phyloP scores from a whole-genome alignment of 2,329 filamentous ascomycete species.

The Cryoendolithus antarcticus region DNA sequence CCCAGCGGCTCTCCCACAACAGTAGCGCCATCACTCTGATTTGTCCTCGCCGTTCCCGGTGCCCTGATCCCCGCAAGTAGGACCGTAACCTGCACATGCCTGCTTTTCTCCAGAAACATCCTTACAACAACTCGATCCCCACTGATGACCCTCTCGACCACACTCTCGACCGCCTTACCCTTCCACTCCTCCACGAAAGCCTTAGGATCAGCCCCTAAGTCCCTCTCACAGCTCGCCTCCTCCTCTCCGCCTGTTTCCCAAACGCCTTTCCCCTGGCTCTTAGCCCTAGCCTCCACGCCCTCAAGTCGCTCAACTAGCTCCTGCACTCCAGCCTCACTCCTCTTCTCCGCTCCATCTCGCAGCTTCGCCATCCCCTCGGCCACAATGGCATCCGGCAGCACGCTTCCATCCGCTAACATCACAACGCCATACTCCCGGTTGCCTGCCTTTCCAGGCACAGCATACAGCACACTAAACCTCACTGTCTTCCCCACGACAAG shows the following conservation, averaged over 20 bases:
- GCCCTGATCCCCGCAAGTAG: constrained; percentile 80
- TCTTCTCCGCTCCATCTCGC: constrained; percentile 83
- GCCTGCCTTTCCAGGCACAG: constrained; percentile 52
- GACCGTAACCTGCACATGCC: constrained; percentile 81
- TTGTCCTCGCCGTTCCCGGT: constrained; percentile 76
- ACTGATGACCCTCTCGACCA: constrained; percentile 82
- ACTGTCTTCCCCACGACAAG: constrained; percentile 76
- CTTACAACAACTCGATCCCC: constrained; percentile 83
- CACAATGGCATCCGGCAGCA: constrained; percentile 70
- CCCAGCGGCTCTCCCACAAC: constrained; percentile 82
- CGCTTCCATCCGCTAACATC: constrained; percentile 60
- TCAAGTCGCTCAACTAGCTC: constrained; percentile 67
- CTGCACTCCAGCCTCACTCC: constrained; percentile 65
- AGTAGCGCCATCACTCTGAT: constrained; percentile 63
- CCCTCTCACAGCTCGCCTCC: constrained; percentile 57
- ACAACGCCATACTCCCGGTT: constrained; percentile 78
- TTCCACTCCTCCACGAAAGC: constrained; percentile 71
- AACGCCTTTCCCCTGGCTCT: constrained; percentile 64
- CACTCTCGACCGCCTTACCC: constrained; percentile 63
- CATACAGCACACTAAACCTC: constrained; percentile 76
- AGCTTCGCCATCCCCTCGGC: constrained; percentile 88
- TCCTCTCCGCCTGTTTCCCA: constrained; percentile 56
- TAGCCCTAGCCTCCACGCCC: constrained; percentile 64
- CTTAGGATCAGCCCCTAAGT: constrained; percentile 58
- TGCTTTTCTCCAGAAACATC: constrained; percentile 64